These are phyloP conservation scores for Leccinum variicolor DNA, from an alignment of 768 basidiomycete species.

Conservation along the genomic window DNA sequence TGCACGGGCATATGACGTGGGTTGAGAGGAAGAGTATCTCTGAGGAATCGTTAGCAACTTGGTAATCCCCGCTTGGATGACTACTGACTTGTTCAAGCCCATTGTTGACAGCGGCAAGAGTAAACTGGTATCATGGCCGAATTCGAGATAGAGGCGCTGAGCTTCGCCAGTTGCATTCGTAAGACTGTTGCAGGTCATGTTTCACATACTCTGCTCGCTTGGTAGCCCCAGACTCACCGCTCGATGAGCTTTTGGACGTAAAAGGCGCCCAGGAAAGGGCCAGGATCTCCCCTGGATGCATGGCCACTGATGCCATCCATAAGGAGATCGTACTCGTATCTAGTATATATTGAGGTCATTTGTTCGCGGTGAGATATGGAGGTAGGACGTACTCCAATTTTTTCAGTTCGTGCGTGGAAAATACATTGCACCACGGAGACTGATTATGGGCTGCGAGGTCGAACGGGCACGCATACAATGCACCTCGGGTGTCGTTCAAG, in stretches of 20 bases:
- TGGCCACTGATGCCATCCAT: constrained; percentile 38
- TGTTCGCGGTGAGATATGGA: not conserved
- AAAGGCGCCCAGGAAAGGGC: constrained; percentile 37
- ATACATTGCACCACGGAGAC: constrained; percentile 42
- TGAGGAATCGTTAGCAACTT: constrained; percentile 8
- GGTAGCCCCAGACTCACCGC: constrained; percentile 22
- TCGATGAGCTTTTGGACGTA: constrained; percentile 39
- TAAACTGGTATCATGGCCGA: constrained; percentile 41
- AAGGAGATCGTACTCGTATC: constrained; percentile 40
- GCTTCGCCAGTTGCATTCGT: constrained; percentile 34
- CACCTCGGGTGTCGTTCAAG: constrained; percentile 35
- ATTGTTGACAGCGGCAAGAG: constrained; percentile 37
- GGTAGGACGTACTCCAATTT: constrained; percentile 32
- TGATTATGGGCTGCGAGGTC: constrained; percentile 35
- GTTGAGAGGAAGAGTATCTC: constrained; percentile 32
- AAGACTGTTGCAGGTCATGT: constrained; percentile 21
- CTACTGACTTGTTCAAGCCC: constrained; percentile 34
- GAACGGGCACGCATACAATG: constrained; percentile 41
- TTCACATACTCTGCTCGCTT: not conserved
- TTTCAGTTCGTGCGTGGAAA: constrained; percentile 33
- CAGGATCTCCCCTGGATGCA: constrained; percentile 28
- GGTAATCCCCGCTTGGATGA: not conserved
- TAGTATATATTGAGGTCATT: not conserved
- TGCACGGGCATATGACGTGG: constrained; percentile 22
- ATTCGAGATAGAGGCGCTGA: constrained; percentile 37